A percentile compares a stretch with the other conserved stretches of the same genome.
These are phyloP conservation scores for Canavalia ensiformis DNA, from an alignment of 306 rosid species.

Conservation along the genomic window DNA sequence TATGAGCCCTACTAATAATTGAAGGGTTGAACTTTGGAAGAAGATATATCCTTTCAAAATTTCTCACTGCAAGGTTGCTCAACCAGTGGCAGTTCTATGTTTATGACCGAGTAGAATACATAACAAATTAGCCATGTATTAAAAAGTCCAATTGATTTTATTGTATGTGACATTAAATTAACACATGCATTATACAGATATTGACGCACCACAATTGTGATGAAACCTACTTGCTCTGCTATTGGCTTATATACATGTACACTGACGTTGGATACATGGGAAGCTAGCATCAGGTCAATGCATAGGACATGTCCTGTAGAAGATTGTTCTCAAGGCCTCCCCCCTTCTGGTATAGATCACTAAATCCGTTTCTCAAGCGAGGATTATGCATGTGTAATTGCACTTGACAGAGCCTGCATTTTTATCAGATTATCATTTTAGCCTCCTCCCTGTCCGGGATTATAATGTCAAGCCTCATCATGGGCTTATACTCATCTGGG, in stretches of 20 bases:
- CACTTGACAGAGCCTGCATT: constrained; percentile 8
- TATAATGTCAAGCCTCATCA: constrained; percentile 98
- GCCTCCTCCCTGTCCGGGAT: constrained; percentile 84
- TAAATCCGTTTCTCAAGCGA: neutral
- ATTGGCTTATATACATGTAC: constrained; percentile 39
- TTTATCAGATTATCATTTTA: constrained; percentile 50
- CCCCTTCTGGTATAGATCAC: neutral
- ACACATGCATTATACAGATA: constrained; percentile 23
- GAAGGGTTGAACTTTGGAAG: neutral
- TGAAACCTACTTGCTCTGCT: constrained; percentile 32
- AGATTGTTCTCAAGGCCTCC: constrained; percentile 26
- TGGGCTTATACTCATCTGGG: constrained; percentile 74
- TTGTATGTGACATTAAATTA: constrained; percentile 2
- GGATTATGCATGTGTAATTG: constrained; percentile 10
- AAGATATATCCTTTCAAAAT: neutral
- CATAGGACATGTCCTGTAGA: neutral
- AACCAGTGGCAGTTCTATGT: neutral
- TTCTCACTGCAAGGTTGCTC: neutral
- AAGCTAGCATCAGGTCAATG: constrained; percentile 16
- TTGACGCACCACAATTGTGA: constrained; percentile 22
- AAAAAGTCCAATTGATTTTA: neutral
- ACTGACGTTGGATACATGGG: constrained; percentile 32
- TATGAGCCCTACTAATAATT: neutral
- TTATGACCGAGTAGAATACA: neutral
- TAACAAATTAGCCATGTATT: constrained; percentile 12